Evolutionary conservation across 441 rosid genomes (phyloP), one percentile per base, ranked within the genome.

Genomic region (Geranium incanum): DNA sequence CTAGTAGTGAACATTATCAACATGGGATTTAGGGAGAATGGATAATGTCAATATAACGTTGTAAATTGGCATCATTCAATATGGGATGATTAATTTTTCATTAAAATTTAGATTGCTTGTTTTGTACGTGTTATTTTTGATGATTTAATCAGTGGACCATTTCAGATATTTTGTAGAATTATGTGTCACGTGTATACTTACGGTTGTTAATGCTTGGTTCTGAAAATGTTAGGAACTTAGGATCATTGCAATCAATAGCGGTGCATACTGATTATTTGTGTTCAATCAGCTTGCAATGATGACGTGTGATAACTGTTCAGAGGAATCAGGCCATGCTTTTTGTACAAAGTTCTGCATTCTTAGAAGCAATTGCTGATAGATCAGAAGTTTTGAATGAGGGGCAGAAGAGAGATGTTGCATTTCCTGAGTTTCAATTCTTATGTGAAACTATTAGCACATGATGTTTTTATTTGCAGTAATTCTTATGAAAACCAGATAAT

Each of bases 281-380:
- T 80, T 76, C 67, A 74, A 82, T 78, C 84, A 84, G 87, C 87
- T 86, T 81, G 87, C 86, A 84, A 84, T 78, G 87, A 84, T 81
- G 87, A 82, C 80, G 86, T 86, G 87, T 84, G 85, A 84, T 78
- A 83, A 75, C 65, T 78, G 68, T 68, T 82, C 81, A 63, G 83
- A 81, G 75, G 83, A 67, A 13, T 52, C 60, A n/a, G 73, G 81
- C 78, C 70, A 60, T 70, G 78, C 72, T 79, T 72, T 68, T 36
- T 68, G 45, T 74, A 68, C 66, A 79, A 74, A 68, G 33, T 50
- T 79, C 83, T 69, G 66, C 83, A 36, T 70, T 69, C 70, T 68
- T 64, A 70, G 70, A 50, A 73, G 45, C 75, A 38, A 72, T 21
- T 41, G 65, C 63, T 19, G 71, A 71, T 69, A 69, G 60, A 8